phyloP scores from a whole-genome alignment of 1,139 yeast species.

The Lodderomyces metapsilosis region DNA sequence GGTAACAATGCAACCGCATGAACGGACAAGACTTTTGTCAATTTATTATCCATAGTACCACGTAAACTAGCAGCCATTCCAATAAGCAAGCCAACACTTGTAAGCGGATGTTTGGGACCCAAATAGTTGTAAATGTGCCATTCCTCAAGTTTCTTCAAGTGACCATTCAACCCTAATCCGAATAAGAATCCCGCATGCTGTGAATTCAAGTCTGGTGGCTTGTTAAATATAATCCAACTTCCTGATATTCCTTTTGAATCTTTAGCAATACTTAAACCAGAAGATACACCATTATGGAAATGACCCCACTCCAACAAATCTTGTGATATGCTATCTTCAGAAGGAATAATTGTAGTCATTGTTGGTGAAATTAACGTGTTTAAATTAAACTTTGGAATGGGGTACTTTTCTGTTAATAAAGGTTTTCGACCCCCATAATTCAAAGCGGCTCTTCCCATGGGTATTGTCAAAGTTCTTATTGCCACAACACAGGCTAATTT shows the following conservation, averaged over 20 bases:
- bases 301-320: conserved; percentile 74
- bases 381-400: conserved; percentile 74
- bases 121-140: conserved; percentile 96
- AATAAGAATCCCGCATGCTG: conserved; percentile 95
- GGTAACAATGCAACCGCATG: conserved; percentile 93
- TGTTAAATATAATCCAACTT: conserved; percentile 89
- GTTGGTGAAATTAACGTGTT: conserved; percentile 65
- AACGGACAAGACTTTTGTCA: conserved; percentile 88
- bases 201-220: conserved; percentile 66
- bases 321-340: conserved; percentile 52
- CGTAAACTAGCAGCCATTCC: conserved; percentile 91
- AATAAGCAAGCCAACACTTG: conserved; percentile 81
- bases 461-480: conserved; percentile 70
- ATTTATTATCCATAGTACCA: conserved; percentile 82
- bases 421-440: conserved; percentile 74
- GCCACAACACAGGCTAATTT: conserved; percentile 64
- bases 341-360: conserved; percentile 61
- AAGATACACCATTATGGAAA: conserved; percentile 89
- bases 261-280: conserved; percentile 76
- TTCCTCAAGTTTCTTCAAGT: conserved; percentile 77
- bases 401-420: conserved; percentile 78
- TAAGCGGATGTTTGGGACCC: conserved; percentile 83
- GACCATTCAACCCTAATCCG: conserved; percentile 92
- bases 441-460: conserved; percentile 75
- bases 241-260: conserved; percentile 76